Base-by-base conservation (phyloP, 2,329 filamentous ascomycete genomes). In the Achaetomium macrosporum region DNA sequence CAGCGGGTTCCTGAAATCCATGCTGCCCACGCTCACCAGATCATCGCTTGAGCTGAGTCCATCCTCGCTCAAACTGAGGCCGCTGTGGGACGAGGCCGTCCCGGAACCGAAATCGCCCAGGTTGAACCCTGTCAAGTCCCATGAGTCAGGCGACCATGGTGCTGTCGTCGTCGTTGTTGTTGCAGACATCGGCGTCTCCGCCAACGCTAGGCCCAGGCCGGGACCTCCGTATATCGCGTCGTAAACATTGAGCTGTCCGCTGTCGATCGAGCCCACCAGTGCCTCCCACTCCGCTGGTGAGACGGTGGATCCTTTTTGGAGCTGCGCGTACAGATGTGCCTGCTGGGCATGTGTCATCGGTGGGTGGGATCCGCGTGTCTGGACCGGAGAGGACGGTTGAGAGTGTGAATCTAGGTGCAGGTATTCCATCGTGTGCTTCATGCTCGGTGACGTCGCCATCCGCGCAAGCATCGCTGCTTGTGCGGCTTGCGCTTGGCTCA, bases 231-330 rank as follows among this genome's bases (percentile, higher is more conserved):
- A 90, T 51, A 90, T 89, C 39, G 84, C 85, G 64, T 90, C 85
- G 68, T 89, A 93, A n/a, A 95, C 85, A 64, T 92, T 95, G 50
- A 84, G 82, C 59, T 85, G 79, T 0, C 88, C 88, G 35, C 84
- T 84, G 61, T 95, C 90, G 66, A 95, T 83, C 19, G 85, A 85
- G 4, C 86, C 84, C 2, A 95, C 76, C 0, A 95, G 76, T 1
- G 85, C 82, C 67, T 95, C 90, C 90, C 90, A 95, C 61, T 93
- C 88, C 0, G 82, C 76, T 9, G 83, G 72, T 1, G 83, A 83
- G 12, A 85, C 76, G 15, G 70, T 71, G 3, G 63, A 59, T 37
- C 69, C 60, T 60, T 76, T 69, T 37, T 68, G 66, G 15, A 68
- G 60, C 39, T 69, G 68, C 41, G 60, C 67, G 63, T 73, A 67